Conservation (phyloP, 495 filamentous ascomycete genomes). For the Podospora australis region DNA sequence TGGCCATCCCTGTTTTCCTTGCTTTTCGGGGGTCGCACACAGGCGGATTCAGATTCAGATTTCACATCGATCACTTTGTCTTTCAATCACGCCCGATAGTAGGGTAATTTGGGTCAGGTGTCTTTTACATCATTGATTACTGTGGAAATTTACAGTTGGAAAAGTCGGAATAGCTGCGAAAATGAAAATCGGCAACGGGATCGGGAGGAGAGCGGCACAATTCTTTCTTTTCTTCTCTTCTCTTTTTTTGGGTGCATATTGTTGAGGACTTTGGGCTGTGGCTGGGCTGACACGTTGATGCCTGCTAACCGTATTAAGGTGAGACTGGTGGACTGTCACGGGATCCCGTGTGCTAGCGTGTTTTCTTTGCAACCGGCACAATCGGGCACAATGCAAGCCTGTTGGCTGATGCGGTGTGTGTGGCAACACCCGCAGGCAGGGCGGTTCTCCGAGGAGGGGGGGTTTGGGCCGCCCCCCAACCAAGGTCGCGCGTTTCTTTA, state of each 20-base stretch:
- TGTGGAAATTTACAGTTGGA: no score
- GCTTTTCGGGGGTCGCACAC: neutral
- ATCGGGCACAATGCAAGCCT: constrained; percentile 11
- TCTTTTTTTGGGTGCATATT: no score
- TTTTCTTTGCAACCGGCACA: constrained; percentile 10
- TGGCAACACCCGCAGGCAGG: constrained; percentile 17
- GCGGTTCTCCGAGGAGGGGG: constrained; percentile 10
- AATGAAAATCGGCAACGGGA: no score
- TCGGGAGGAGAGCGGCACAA: no score
- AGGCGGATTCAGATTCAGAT: no score
- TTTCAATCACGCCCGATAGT: no score
- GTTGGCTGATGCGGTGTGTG: constrained; percentile 12
- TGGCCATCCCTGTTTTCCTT: neutral
- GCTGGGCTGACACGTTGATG: constrained; percentile 8
- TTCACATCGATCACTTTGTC: no score
- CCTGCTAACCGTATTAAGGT: constrained; percentile 6
- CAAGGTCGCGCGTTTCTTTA: constrained; percentile 22
- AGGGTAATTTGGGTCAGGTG: no score
- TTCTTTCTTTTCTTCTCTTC: no score
- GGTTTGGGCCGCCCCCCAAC: constrained; percentile 7
- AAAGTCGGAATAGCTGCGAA: no score
- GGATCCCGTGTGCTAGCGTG: constrained; percentile 31
- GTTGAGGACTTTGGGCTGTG: neutral
- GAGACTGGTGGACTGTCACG: constrained; percentile 18
- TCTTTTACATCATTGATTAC: no score